Base-by-base conservation (phyloP, 495 filamentous ascomycete species). In the Penicillium pulvis region DNA sequence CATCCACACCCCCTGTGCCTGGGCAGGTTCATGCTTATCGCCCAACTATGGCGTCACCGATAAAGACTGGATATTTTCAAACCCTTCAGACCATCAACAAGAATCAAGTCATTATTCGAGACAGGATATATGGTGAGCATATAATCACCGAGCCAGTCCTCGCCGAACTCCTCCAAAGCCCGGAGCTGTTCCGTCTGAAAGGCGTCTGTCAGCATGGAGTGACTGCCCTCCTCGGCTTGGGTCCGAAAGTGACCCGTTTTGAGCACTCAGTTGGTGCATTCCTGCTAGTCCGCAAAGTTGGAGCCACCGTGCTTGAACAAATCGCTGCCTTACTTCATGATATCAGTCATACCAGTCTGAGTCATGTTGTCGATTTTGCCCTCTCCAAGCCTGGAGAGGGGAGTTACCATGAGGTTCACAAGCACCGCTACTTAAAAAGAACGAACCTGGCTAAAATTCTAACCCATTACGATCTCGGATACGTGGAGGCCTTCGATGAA, bases 191-290 rank as follows among this genome's bases (percentile, higher is more conserved):
- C 12, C 76, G 76, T 16, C 70, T 79, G 2, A 57, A 61, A 55
- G 74, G 72, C 7, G 65, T 79, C 54, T 66, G 65, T 44, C 74
- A 77, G 54, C 65, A 75, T 48, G 74, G 76, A n/a, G 59, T 77
- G 14, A 75, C 72, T 4, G 62, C 64, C 2, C 60, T 76, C 51
- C 62, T 79, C 1, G 69, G 70, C 55, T 64, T 73, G 9, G 65
- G 63, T 3, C 76, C 70, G 5, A 56, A 56, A 39, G 68, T 79
- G 24, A 76, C 76, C 6, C 73, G 76, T 33, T 68, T 75, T 57
- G 76, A 79, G 50, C 76, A 79, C 54, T 79, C 76, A 3, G 70
- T 77, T 53, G 76, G 76, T 33, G 73, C 76, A 52, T 75, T 74
- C 12, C 53, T 79, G 11, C 69, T 79, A 14, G 73, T 77, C 6